Evolutionary conservation across 1,284 basidiomycete species (phyloP).

Genomic region (Ceratobasidium sp.): DNA sequence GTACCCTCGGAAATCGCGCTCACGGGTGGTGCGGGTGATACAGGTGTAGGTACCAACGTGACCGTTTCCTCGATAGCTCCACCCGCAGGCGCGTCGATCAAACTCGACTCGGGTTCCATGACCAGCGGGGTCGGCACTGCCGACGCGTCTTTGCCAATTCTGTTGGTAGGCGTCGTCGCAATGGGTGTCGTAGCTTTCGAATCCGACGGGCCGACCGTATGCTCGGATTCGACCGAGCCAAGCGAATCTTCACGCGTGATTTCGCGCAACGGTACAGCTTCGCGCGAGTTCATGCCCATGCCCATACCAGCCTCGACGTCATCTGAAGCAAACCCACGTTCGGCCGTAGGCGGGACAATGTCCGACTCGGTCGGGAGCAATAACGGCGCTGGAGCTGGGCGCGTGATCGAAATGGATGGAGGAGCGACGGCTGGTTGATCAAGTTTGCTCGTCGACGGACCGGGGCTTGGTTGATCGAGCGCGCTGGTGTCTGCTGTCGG

Average conservation of each 20-base stretch:
- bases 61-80: conserved; percentile 19
- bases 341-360: conserved; percentile 65
- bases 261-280: conserved; percentile 61
- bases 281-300: conserved; percentile 50
- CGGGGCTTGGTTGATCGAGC: conserved; percentile 52
- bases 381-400: conserved; percentile 76
- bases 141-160: not conserved
- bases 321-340: conserved; percentile 63
- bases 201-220: conserved; percentile 51
- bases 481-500: conserved; percentile 63
- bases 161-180: not conserved
- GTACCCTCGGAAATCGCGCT: not conserved
- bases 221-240: conserved; percentile 23
- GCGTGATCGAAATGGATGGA: conserved; percentile 71
- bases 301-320: conserved; percentile 74
- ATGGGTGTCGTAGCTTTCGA: conserved; percentile 49
- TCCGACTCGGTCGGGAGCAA: conserved; percentile 73
- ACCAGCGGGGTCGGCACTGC: not conserved
- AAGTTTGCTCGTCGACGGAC: conserved; percentile 48
- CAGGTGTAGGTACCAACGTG: conserved; percentile 18
- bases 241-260: conserved; percentile 51
- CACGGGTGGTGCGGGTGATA: conserved; percentile 23
- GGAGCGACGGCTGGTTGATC: conserved; percentile 58
- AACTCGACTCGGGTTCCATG: conserved; percentile 35
- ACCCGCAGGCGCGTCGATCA: conserved; percentile 32